Percentiles rank a stretch among this genome's conserved stretches.
Conservation (phyloP, 129 eudicot species). For the Saposhnikovia divaricata region DNA sequence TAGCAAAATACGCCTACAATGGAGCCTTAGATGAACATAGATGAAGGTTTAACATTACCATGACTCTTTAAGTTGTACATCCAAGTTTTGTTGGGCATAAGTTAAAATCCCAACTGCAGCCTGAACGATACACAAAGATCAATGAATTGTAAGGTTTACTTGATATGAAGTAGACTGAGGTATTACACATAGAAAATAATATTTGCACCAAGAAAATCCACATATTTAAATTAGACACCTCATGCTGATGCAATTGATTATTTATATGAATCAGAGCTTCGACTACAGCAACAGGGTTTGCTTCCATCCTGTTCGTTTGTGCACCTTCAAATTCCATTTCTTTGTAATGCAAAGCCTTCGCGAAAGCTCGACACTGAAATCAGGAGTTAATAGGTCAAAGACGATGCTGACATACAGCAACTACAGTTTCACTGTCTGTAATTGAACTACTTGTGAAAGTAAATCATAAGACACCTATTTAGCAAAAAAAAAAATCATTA, state of each 20-base stretch:
- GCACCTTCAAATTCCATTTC: constrained; percentile 99
- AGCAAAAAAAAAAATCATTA: no score
- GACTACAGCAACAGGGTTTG: constrained; percentile 92
- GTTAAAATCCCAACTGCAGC: constrained; percentile 98
- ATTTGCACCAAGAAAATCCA: background rate
- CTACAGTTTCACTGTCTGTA: background rate
- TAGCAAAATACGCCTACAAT: background rate
- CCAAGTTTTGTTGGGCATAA: constrained; percentile 84
- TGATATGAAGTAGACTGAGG: background rate
- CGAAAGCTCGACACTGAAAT: constrained; percentile 95
- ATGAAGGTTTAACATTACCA: constrained; percentile 41
- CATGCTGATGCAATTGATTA: constrained; percentile 96
- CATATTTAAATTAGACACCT: constrained; percentile 36
- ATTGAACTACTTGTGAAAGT: background rate
- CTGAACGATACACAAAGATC: constrained; percentile 28
- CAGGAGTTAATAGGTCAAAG: constrained; percentile 8
- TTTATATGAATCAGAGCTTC: constrained; percentile 97
- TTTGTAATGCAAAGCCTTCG: constrained; percentile 97
- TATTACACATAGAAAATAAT: background rate
- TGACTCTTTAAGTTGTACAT: constrained; percentile 91
- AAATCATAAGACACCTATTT: constrained; percentile 60
- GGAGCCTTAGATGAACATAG: background rate
- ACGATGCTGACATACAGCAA: background rate
- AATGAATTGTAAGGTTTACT: constrained; percentile 7
- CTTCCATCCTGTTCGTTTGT: constrained; percentile 83